Conservation (phyloP, 805 yeast genomes). For the Candida schatavii region DNA sequence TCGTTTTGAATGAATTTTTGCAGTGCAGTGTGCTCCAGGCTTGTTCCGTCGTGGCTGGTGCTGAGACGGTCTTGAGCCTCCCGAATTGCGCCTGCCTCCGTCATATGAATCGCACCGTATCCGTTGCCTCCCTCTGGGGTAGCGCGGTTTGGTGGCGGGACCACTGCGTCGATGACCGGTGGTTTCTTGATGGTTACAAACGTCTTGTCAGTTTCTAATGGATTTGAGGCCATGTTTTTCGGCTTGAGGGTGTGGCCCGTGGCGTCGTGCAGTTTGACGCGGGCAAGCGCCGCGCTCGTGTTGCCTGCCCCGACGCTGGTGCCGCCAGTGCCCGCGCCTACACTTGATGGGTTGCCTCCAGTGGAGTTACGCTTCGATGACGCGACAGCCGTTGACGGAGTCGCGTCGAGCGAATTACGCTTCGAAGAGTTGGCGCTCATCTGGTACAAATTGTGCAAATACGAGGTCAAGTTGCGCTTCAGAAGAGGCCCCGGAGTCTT, state of each 20-base stretch:
- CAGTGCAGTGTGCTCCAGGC: slow-evolving; percentile 8
- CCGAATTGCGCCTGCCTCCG: slow-evolving; percentile 44
- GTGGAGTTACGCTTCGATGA: neutral
- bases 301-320: too few relatives aligned
- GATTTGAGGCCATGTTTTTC: slow-evolving; percentile 66
- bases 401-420: slow-evolving; percentile 32
- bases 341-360: neutral
- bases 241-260: slow-evolving; percentile 49
- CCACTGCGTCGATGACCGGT: slow-evolving; percentile 19
- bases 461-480: slow-evolving; percentile 65
- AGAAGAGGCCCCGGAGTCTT: slow-evolving; percentile 72
- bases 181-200: slow-evolving; percentile 72
- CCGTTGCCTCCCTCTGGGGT: slow-evolving; percentile 12
- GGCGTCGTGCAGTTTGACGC: slow-evolving; percentile 3
- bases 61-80: slow-evolving; percentile 17
- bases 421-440: slow-evolving; percentile 31
- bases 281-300: too few relatives aligned
- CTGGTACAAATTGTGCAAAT: slow-evolving; percentile 60
- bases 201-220: slow-evolving; percentile 59
- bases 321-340: too few relatives aligned
- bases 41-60: neutral
- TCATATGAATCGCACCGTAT: slow-evolving; percentile 37
- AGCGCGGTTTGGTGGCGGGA: slow-evolving; percentile 19
- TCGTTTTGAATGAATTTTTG: slow-evolving; percentile 20
- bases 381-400: slow-evolving; percentile 6